Evolutionary conservation across 2,329 filamentous ascomycete species (phyloP).

Genomic region (Corinectria fuckeliana): DNA sequence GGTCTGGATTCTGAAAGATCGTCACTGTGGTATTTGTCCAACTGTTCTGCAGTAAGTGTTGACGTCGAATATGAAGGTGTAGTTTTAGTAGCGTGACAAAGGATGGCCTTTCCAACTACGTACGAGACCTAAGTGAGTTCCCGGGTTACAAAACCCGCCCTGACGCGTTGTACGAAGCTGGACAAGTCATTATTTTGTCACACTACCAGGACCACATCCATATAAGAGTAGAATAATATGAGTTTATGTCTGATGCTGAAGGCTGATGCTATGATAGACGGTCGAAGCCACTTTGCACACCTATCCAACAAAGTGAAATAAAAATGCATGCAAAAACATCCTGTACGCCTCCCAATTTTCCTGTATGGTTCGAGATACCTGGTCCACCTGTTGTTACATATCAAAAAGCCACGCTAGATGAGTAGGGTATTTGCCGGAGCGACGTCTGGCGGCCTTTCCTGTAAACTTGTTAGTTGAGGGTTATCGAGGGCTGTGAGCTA

Average conservation of each 20-base stretch:
- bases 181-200: no score
- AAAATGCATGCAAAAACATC: constrained; percentile 9
- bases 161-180: no score
- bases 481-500: background rate
- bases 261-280: background rate
- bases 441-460: background rate
- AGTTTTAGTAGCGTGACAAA: no score
- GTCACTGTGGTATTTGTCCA: no score
- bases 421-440: background rate
- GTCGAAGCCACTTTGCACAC: background rate
- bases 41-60: no score
- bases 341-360: constrained; percentile 27
- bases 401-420: background rate
- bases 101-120: no score
- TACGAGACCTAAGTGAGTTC: no score
- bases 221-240: no score
- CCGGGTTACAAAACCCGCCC: no score
- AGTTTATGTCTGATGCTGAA: background rate
- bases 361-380: constrained; percentile 28
- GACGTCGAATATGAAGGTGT: no score
- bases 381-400: constrained; percentile 27
- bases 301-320: background rate
- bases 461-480: background rate
- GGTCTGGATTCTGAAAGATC: background rate
- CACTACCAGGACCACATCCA: no score